Evolutionary conservation across 768 basidiomycete genomes (phyloP), one percentile per base, ranked within the genome.

Genomic region (Neoboletus brunneissimus): DNA sequence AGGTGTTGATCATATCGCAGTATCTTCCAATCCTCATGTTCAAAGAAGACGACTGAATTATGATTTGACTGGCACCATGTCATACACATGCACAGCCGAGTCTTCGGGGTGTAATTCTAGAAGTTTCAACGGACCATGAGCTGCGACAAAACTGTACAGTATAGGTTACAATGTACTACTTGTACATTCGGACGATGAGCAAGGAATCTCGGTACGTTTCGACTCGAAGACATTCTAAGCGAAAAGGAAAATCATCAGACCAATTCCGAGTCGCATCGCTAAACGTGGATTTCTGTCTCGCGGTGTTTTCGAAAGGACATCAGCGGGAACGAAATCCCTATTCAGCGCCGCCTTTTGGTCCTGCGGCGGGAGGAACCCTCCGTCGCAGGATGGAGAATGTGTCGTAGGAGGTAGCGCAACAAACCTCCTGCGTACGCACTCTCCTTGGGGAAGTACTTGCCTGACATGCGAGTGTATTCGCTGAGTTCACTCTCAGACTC

Each of bases 381-480:
- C 0, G 15, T 31, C 18, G 15, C 20, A 12, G 63, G 64, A 2
- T 32, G 0, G 25, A 58, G 9, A 25, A 64, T 63, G 31, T 59
- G 60, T 1, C 64, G 64, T 9, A 66, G 29, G 29, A 64, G 54
- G 34, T 53, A 54, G 1, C 45, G 53, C 16, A 64, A 23, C 11
- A 64, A 10, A 0, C 64, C 64, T 7, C 64, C 64, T 29, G 64
- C 64, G 5, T 54, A 48, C 2, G 57, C 57, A 20, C 48, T 59
- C 1, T 64, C 55, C 5, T 29, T 63, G 0, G 64, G 64, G 0
- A 65, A 65, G 3, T 25, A 53, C 42, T 66, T 66, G 1, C 64
- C 60, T 0, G 40, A 29, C 0, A 1, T 6, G 10, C 11, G 13
- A 0, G 64, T 64, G 16, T 64, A 66, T 3, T 54, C 10, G 7